phyloP scores from a whole-genome alignment of 805 yeast species.

The Komagataella ulmi region DNA sequence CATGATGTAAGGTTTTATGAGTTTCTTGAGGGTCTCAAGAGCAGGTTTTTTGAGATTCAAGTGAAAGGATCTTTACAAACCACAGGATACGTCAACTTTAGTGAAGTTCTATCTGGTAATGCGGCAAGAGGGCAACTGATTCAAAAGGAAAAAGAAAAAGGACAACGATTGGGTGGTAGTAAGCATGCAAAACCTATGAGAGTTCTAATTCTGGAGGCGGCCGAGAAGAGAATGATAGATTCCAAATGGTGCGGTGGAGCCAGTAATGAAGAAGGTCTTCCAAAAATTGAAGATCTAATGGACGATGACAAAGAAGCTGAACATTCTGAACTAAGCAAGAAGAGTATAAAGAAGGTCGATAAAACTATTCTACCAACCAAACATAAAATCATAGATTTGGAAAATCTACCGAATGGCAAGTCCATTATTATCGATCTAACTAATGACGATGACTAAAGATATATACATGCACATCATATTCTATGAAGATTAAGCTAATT shows the following conservation, averaged over 20 bases:
- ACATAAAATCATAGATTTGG: constrained; percentile 10
- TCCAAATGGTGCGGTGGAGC: constrained; percentile 28
- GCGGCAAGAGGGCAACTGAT: constrained; percentile 14
- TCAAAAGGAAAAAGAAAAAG: constrained; percentile 5
- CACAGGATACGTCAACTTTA: constrained; percentile 37
- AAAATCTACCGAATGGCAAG: not conserved
- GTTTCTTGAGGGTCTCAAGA: constrained; percentile 46
- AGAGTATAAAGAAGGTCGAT: not conserved
- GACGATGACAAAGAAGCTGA: not conserved
- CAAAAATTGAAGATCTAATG: constrained; percentile 5
- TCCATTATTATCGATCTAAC: not conserved
- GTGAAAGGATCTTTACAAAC: constrained; percentile 26
- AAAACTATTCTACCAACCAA: not conserved
- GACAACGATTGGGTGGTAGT: constrained; percentile 14
- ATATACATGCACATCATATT: not conserved
- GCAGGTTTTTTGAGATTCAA: constrained; percentile 31
- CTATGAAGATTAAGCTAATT: constrained; percentile 2
- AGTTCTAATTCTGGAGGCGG: constrained; percentile 42
- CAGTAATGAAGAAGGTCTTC: constrained; percentile 7
- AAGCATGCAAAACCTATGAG: constrained; percentile 15
- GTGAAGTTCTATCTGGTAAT: constrained; percentile 28
- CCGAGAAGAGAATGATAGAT: constrained; percentile 46
- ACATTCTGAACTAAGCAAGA: not conserved
- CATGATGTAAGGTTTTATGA: constrained; percentile 65
- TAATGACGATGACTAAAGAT: not conserved